phyloP scores from a whole-genome alignment of 2,329 filamentous ascomycete genomes.

The Fusarium stilboides region DNA sequence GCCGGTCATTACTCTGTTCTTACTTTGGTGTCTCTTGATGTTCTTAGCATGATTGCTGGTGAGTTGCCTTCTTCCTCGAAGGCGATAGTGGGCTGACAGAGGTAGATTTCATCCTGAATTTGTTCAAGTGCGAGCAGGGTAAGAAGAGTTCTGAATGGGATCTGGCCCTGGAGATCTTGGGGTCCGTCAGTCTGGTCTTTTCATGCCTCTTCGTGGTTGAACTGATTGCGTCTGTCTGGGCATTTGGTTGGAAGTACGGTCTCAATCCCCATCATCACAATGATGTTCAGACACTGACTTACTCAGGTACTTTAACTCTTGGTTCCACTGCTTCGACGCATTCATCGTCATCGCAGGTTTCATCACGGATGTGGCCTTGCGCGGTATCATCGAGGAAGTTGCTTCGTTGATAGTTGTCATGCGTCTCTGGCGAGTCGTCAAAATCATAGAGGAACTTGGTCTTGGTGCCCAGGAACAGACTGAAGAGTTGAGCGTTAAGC shows the following conservation, averaged over 20 bases:
- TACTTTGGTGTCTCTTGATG: conserved; percentile 15
- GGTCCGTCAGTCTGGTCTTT: background rate
- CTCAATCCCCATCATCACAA: background rate
- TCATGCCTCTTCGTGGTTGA: conserved; percentile 19
- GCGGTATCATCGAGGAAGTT: conserved; percentile 16
- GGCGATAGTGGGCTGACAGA: rapidly evolving
- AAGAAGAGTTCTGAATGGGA: background rate
- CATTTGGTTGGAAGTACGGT: conserved; percentile 20
- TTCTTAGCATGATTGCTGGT: conserved; percentile 29
- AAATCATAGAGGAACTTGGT: conserved; percentile 23
- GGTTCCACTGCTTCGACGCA: conserved; percentile 23
- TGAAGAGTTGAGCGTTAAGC: background rate
- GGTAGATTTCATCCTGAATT: conserved; percentile 6
- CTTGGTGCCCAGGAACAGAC: conserved; percentile 19
- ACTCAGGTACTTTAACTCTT: conserved; percentile 16
- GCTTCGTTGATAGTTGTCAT: conserved; percentile 26
- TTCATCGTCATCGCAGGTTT: conserved; percentile 25
- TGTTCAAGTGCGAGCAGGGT: conserved; percentile 16
- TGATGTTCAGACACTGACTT: background rate
- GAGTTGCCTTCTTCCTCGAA: rapidly evolving
- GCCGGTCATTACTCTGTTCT: conserved; percentile 19
- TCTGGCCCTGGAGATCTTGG: background rate
- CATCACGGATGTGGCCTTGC: conserved; percentile 10
- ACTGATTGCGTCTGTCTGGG: conserved; percentile 14
- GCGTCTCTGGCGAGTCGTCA: conserved; percentile 23